These are phyloP conservation scores for Capillidium heterosporum DNA, from an alignment of 371 early-diverging fungal genomes.

Conservation along the genomic window DNA sequence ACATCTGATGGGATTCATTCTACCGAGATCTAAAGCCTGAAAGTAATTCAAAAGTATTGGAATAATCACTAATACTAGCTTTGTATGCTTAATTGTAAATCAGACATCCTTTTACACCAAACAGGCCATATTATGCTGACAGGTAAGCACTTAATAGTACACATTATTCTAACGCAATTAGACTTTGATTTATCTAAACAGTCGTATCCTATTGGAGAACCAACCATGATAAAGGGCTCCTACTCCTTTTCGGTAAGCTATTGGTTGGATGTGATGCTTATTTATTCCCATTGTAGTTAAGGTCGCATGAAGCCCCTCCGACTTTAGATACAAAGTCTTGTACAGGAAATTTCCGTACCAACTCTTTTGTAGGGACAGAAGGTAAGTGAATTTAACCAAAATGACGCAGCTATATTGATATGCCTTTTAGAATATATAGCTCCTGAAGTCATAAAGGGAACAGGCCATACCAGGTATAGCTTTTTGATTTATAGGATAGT, in stretches of 20 bases:
- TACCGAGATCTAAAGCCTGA: conserved; percentile 99
- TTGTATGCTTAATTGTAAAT: not conserved
- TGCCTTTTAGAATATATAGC: conserved; percentile 2
- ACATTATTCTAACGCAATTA: not conserved
- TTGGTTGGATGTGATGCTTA: not conserved
- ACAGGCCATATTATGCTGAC: conserved; percentile 94
- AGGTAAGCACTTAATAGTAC: conserved; percentile 3
- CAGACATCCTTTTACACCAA: conserved; percentile 80
- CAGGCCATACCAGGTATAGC: conserved; percentile 57
- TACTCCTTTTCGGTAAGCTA: conserved; percentile 14
- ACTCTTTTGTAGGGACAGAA: conserved; percentile 94
- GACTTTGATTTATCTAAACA: conserved; percentile 93
- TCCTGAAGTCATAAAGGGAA: conserved; percentile 51
- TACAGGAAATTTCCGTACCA: conserved; percentile 68
- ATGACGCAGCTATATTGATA: not conserved
- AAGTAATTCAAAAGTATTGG: conserved; percentile 34
- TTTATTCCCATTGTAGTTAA: not conserved
- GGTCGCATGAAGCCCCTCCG: conserved; percentile 19
- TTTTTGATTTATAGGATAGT: not conserved
- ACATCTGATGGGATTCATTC: conserved; percentile 89
- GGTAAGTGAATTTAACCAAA: conserved; percentile 16
- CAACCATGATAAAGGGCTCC: conserved; percentile 45
- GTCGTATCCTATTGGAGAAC: conserved; percentile 50
- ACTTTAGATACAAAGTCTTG: conserved; percentile 73
- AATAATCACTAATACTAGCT: not conserved